Evolutionary conservation across 1,284 basidiomycete genomes (phyloP).

Genomic region (Cystobasidium pallidum): DNA sequence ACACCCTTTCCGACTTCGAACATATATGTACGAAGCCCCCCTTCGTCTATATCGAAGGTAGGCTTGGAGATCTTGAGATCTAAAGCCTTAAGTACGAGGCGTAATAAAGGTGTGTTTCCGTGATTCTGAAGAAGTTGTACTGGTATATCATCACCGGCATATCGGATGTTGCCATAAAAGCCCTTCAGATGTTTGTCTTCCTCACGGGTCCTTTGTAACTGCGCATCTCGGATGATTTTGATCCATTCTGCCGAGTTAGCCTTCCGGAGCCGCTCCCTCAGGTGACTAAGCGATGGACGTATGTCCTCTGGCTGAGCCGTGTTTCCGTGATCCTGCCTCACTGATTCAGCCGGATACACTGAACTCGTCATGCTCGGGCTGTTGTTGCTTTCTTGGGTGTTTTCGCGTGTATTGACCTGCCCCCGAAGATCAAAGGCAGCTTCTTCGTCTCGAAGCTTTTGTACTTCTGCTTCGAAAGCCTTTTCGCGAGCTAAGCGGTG

Average conservation of each 20-base stretch:
- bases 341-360: neutral
- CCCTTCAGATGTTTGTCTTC: slow-evolving; percentile 57
- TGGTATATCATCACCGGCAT: slow-evolving; percentile 54
- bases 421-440: too few species aligned
- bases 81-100: slow-evolving; percentile 69
- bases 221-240: slow-evolving; percentile 60
- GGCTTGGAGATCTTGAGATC: slow-evolving; percentile 67
- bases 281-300: slow-evolving; percentile 58
- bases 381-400: too few species aligned
- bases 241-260: slow-evolving; percentile 80
- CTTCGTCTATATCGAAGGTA: slow-evolving; percentile 62
- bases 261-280: slow-evolving; percentile 78
- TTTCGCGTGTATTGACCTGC: neutral
- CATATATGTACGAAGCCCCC: slow-evolving; percentile 70
- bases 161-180: slow-evolving; percentile 47
- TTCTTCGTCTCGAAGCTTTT: neutral
- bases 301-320: neutral
- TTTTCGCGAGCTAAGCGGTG: slow-evolving; percentile 67
- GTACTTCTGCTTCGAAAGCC: slow-evolving; percentile 72
- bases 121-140: slow-evolving; percentile 59
- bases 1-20: slow-evolving; percentile 70
- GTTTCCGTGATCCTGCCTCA: neutral
- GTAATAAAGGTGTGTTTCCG: slow-evolving; percentile 72
- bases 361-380: too few species aligned
- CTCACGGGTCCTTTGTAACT: slow-evolving; percentile 59